Percentiles rank a stretch among this genome's conserved stretches.
These are phyloP conservation scores for Odonthalia washingtoniensis DNA, from an alignment of 31 red algal species.

Conservation along the genomic window DNA sequence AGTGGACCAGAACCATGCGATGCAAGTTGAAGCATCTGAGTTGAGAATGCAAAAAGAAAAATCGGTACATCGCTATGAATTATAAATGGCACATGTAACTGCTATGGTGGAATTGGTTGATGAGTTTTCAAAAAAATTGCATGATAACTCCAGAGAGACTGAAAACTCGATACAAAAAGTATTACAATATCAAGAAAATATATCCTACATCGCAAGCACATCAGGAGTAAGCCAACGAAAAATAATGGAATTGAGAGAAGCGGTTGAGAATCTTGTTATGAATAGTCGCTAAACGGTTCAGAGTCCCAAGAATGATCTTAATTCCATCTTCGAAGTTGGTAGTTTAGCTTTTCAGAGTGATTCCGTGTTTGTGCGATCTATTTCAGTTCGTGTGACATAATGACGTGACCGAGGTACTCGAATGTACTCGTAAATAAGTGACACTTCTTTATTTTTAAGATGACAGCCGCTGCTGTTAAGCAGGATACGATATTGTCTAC, in stretches of 20 bases:
- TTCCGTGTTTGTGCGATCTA: no score
- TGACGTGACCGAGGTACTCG: no score
- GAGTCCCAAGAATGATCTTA: no score
- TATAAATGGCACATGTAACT: conserved; percentile 62
- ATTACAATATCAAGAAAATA: conserved; percentile 64
- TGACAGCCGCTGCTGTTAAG: no score
- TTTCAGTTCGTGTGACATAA: no score
- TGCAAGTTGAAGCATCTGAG: conserved; percentile 43
- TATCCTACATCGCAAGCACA: conserved; percentile 59
- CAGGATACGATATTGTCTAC: no score
- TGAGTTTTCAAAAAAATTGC: conserved; percentile 69
- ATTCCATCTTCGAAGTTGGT: no score
- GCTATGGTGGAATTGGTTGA: conserved; percentile 60
- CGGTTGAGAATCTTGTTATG: no score
- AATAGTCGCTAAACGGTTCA: no score
- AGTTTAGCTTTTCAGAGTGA: no score
- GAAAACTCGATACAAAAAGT: conserved; percentile 60
- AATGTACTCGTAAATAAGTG: no score
- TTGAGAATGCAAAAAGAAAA: conserved; percentile 45
- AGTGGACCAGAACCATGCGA: conserved; percentile 30
- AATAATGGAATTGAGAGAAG: conserved; percentile 64
- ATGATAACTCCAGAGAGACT: conserved; percentile 65
- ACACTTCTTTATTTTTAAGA: no score
- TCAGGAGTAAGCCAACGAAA: conserved; percentile 61
- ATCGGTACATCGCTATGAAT: conserved; percentile 51